Evolutionary conservation across 2,329 filamentous ascomycete genomes (phyloP).

Genomic region (Neonectria coccinea): DNA sequence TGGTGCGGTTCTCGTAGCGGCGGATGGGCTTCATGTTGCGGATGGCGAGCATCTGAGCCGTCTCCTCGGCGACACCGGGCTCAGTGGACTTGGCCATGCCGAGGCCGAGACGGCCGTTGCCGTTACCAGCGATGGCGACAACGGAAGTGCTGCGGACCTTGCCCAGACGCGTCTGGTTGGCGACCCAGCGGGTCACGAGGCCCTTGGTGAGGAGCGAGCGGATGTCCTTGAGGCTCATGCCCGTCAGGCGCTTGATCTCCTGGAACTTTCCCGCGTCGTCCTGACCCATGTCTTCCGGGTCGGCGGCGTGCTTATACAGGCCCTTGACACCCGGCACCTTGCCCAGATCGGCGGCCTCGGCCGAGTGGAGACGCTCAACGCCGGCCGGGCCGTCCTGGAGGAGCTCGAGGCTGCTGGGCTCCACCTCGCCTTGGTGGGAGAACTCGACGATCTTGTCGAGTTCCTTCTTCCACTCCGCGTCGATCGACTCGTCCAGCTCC

Average conservation of each 20-base stretch:
- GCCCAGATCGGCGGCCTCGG: conserved; percentile 62
- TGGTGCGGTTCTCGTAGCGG: conserved; percentile 91
- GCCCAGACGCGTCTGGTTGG: conserved; percentile 95
- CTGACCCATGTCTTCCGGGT: conserved; percentile 62
- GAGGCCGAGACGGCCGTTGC: conserved; percentile 85
- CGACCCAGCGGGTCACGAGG: conserved; percentile 79
- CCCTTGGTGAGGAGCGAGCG: conserved; percentile 73
- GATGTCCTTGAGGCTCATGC: conserved; percentile 65
- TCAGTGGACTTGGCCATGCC: conserved; percentile 92
- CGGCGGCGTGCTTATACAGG: conserved; percentile 60
- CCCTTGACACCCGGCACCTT: conserved; percentile 66
- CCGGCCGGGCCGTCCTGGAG: conserved; percentile 53
- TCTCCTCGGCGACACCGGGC: conserved; percentile 71
- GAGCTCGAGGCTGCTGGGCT: conserved; percentile 52
- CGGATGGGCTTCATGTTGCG: conserved; percentile 93
- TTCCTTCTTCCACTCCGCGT: conserved; percentile 53
- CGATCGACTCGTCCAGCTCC: conserved; percentile 54
- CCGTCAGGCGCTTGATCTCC: conserved; percentile 66
- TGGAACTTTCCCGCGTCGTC: conserved; percentile 64
- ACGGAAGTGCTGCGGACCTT: conserved; percentile 85
- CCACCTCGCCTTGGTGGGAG: conserved; percentile 48
- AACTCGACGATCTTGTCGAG: conserved; percentile 50
- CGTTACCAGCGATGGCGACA: conserved; percentile 87
- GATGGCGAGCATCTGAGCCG: conserved; percentile 85
- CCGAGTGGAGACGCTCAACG: conserved; percentile 52